Base-by-base conservation (phyloP, 2,329 filamentous ascomycete genomes). In the Pseudophaeomoniella oleicola region DNA sequence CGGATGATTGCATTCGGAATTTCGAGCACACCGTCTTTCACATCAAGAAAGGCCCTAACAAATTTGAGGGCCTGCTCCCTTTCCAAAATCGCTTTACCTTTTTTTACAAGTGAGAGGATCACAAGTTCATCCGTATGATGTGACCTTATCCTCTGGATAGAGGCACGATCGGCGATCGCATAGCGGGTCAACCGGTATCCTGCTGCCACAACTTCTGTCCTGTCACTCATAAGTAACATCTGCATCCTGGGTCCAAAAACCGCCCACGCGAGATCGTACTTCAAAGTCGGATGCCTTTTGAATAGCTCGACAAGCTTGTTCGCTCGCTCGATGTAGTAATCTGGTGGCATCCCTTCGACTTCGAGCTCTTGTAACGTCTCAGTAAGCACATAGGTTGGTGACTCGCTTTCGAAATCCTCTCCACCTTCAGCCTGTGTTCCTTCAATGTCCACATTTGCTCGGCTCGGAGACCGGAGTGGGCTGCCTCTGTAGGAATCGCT, bases 21-120 rank as follows among this genome's bases (percentile, higher is more conserved):
- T 54, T 98, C 88, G 43, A 75, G 72, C 5, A 92, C 78, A 9
- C 90, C 90, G 43, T 86, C 84, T 53, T 94, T 94, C 44, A 96
- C 85, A 53, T 98, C 90, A 2, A 98, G 65, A 51, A 98, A 98
- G 6, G 87, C 84, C 40, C 90, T 76, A 16, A 96, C 79, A 54
- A 98, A 94, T 55, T 98, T 98, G 49, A 98, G 66, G 10, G 90
- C 90, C 59, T 98, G 90, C 57, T 98, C 90, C 37, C 92, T 75
- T 62, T 98, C 90, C 13, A 98, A 83, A 47, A 88, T 87, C n/a
- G 88, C 84, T 57, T 94, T 96, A 51, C 82, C 81, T 55, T 96
- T 90, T 54, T 96, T 96, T 45, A 92, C 85, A 19, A 98, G 65
- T 1, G 90, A 96, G 49, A 88, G 68, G 29, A 94, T 85, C 17